A percentile compares a stretch with the other conserved stretches of the same genome.
Conservation (phyloP, 148 eudicot genomes). For the Arctostaphylos glauca region DNA sequence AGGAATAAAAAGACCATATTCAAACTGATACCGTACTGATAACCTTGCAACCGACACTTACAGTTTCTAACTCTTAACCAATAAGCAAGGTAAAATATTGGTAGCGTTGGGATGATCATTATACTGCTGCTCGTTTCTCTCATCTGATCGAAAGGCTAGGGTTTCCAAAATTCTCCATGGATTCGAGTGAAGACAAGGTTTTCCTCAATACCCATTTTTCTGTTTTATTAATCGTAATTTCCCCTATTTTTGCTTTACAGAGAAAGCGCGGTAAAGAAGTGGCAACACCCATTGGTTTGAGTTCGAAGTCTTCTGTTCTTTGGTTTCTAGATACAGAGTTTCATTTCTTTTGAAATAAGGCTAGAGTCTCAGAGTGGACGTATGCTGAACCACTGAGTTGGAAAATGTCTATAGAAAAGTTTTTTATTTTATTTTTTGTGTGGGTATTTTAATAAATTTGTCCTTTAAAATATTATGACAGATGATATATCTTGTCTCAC, state of each 20-base stretch:
- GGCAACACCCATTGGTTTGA: neutral
- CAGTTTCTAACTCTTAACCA: no score
- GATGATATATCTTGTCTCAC: neutral
- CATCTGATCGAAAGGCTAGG: neutral
- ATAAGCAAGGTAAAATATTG: no score
- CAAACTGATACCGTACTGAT: no score
- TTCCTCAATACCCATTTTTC: neutral
- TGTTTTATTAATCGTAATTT: neutral
- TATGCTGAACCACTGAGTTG: no score
- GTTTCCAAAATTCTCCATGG: constrained; percentile 12
- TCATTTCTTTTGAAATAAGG: neutral
- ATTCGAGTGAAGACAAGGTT: constrained; percentile 12
- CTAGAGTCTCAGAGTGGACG: neutral
- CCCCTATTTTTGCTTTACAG: neutral
- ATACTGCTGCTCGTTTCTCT: neutral
- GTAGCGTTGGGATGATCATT: neutral
- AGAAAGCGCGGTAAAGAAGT: neutral
- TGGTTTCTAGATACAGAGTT: neutral
- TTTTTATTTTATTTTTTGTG: neutral
- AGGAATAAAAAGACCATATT: no score
- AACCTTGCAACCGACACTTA: no score
- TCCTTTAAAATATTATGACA: neutral
- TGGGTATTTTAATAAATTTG: neutral
- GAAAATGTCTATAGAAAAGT: neutral
- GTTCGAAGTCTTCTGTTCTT: neutral